Base-by-base conservation (phyloP, 2,329 filamentous ascomycete genomes). In the Fusarium sublunatum region DNA sequence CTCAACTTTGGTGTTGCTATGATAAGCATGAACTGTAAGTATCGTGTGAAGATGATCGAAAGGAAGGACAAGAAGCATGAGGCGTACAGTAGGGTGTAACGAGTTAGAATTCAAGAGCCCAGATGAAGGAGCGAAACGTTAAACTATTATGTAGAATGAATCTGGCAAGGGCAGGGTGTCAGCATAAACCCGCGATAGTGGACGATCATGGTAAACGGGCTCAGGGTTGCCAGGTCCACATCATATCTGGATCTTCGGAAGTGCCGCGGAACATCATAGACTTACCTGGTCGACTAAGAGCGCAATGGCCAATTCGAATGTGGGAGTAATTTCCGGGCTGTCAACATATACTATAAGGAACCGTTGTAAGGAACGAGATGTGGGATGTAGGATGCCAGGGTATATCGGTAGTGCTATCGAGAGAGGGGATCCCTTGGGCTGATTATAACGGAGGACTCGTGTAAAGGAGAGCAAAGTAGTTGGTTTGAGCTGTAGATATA, bases 1-100 rank as follows among this genome's bases (percentile, higher is more conserved):
- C 79, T 71, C 81, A 77, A 68, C 82, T 79, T 42, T 61, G 40
- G 42, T 59, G 53, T 43, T 64, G 49, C 71, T 73, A 50, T 59
- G 41, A 26, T 55, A 19, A 19, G 19, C 44, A 61, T 64, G 48
- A 41, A 55, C 54, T 68, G 64, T 71, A 65, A 72, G 65, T 66
- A 54, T 64, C 22, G 53, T 48, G 61, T 63, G 58, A 63, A 55
- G 52, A 52, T 69, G 52, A 54, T 36, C 53, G 57, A 65, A 64
- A 61, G 58, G 64, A 65, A 64, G 53, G 53, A 58, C 53, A 60
- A 60, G 65, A 58, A 59, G 58, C 55, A 70, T 70, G 58, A 69
- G 65, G 71, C 83, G 75, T 83, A 86, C 83, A 84, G 72, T 70
- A 83, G 79, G 71, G 79, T 75, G 70, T 84, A 81, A 70, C 74